Evolutionary conservation across 768 basidiomycete species (phyloP).

Genomic region (Leccinum sublutescens): DNA sequence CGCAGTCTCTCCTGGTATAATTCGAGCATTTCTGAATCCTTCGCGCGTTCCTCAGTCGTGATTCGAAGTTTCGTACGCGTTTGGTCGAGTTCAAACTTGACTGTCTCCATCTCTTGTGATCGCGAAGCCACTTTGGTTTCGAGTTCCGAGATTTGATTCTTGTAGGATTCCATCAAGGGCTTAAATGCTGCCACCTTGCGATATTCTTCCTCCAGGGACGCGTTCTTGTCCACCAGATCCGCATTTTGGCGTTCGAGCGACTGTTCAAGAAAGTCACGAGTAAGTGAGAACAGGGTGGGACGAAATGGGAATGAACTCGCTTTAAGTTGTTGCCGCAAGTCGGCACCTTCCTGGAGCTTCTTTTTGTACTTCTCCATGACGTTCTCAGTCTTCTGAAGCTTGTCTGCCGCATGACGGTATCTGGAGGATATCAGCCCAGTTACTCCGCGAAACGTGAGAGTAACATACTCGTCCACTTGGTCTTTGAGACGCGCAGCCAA

Average conservation of each 20-base stretch:
- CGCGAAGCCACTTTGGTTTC: conserved; percentile 68
- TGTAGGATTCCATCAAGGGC: conserved; percentile 91
- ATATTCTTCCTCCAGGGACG: conserved; percentile 89
- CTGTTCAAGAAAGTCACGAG: conserved; percentile 36
- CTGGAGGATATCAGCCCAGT: conserved; percentile 37
- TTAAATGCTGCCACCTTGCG: conserved; percentile 83
- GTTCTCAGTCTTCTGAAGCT: conserved; percentile 90
- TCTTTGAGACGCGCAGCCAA: conserved; percentile 83
- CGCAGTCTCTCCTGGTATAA: conserved; percentile 87
- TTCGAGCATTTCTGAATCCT: conserved; percentile 82
- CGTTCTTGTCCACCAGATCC: conserved; percentile 86
- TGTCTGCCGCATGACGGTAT: conserved; percentile 90
- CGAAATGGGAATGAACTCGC: conserved; percentile 37
- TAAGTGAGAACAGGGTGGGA: conserved; percentile 2
- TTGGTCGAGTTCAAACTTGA: conserved; percentile 78
- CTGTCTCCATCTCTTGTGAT: conserved; percentile 66
- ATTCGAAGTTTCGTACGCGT: conserved; percentile 67
- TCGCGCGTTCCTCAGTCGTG: conserved; percentile 62
- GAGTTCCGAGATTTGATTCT: conserved; percentile 77
- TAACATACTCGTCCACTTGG: conserved; percentile 82
- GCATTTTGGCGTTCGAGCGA: conserved; percentile 92
- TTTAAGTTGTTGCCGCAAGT: conserved; percentile 83
- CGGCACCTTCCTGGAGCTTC: conserved; percentile 93
- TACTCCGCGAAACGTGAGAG: background rate
- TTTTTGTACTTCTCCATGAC: conserved; percentile 99